phyloP scores from a whole-genome alignment of 495 filamentous ascomycete genomes.

The Haplographium delicatum region DNA sequence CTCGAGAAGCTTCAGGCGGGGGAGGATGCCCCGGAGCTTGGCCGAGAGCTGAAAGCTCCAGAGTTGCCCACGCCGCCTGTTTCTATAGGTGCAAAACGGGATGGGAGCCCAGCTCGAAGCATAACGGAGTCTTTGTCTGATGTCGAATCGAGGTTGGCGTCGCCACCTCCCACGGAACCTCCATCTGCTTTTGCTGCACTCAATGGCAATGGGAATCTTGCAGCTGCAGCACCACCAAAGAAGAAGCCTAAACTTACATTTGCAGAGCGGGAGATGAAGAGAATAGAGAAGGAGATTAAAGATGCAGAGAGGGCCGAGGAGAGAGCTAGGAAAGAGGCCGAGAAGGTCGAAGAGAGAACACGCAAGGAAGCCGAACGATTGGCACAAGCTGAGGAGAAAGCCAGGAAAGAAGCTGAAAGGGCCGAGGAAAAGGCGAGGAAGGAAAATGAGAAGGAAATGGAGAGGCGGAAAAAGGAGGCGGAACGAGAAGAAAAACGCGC shows the following conservation, averaged over 20 bases:
- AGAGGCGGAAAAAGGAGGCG: slow-evolving; percentile 12
- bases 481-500: slow-evolving; percentile 31
- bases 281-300: slow-evolving; percentile 43
- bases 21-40: not conserved
- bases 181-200: slow-evolving; percentile 13
- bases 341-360: slow-evolving; percentile 40
- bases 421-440: slow-evolving; percentile 55
- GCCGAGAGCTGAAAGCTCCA: not conserved
- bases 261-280: slow-evolving; percentile 40
- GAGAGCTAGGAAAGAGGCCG: slow-evolving; percentile 41
- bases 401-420: slow-evolving; percentile 37
- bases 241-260: slow-evolving; percentile 49
- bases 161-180: not conserved
- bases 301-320: slow-evolving; percentile 44
- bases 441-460: slow-evolving; percentile 31
- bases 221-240: slow-evolving; percentile 3
- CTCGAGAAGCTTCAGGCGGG: not conserved
- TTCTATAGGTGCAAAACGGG: not conserved
- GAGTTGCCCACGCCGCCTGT: not conserved
- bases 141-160: not conserved
- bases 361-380: slow-evolving; percentile 38
- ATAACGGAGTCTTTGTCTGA: slow-evolving; percentile 10
- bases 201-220: slow-evolving; percentile 10
- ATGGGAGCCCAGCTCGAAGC: slow-evolving; percentile 13
- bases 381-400: slow-evolving; percentile 30